Base-by-base conservation (phyloP, 2,329 filamentous ascomycete genomes). In the Venturia asperata region DNA sequence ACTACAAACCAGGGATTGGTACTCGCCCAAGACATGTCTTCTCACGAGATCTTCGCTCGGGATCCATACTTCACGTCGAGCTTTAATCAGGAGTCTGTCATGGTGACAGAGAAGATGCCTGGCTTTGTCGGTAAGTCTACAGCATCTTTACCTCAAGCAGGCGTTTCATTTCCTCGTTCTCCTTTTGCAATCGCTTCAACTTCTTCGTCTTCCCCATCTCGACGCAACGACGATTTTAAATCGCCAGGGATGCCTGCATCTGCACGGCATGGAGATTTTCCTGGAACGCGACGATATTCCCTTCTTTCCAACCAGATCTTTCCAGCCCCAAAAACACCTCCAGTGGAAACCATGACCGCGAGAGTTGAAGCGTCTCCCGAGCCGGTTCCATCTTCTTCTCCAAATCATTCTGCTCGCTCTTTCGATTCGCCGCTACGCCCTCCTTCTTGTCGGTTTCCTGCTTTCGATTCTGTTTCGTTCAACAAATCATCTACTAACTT, bases 11-110 rank as follows among this genome's bases (percentile, higher is more conserved):
- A 83, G 63, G 82, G 82, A 64, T 77, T 89, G 43, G 83, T 82
- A 62, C 79, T 88, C 65, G 84, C 82, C 69, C 87, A 87, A 39
- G 78, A 80, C 71, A 88, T 91, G 75, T 79, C 66, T 21, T 60
- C 65, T 55, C 47, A 66, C 11, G 60, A 66, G 17, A 66, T 65
- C 24, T 62, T 66, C 37, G 39, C 42, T 15, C 64, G 52, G 42
- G 63, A 49, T 24, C 58, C 45, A 52, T 65, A 39, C 47, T 56
- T 58, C 62, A 47, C 64, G 30, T 41, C 66, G 64, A 42, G 27
- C 60, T 34, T 63, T 43, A 45, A 62, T 19, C 52, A 49, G 47
- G 41, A 64, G 27, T 43, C 61, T n/a, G 41, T 55, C 19, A 34
- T 61, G 62, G 62, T 45, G 17, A 61, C 49, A 7, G 64, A 65